A percentile compares a stretch with the other conserved stretches of the same genome.
Evolutionary conservation across 228 moss, liverwort and hornwort species (phyloP).

Genomic region (Sphagnum magellanicum): DNA sequence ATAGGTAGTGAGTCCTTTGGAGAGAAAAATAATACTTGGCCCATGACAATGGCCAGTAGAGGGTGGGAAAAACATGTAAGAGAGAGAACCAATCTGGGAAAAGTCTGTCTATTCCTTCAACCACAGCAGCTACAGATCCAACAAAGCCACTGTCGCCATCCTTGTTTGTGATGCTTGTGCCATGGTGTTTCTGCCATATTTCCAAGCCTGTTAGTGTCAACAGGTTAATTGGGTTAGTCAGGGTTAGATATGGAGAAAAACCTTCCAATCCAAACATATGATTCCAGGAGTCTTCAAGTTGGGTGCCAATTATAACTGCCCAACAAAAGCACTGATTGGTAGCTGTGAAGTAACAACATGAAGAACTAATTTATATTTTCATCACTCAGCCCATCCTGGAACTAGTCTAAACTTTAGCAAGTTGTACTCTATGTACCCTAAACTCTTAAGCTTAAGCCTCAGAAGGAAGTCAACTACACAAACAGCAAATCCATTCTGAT

Average conservation of each 20-base stretch:
- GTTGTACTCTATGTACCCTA: neutral
- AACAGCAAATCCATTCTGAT: neutral
- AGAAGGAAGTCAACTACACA: neutral
- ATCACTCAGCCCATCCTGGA: neutral
- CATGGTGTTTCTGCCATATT: conserved; percentile 60
- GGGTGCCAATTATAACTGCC: neutral
- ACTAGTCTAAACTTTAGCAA: neutral
- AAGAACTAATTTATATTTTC: neutral
- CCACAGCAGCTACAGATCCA: conserved; percentile 32
- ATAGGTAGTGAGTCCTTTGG: too few relatives aligned
- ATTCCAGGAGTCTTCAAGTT: neutral
- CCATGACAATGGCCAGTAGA: conserved; percentile 37
- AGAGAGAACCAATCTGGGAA: conserved; percentile 56
- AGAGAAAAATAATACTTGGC: conserved; percentile 9
- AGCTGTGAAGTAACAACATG: neutral
- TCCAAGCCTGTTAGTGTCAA: conserved; percentile 66
- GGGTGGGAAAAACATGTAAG: conserved; percentile 37
- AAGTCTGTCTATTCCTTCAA: conserved; percentile 19
- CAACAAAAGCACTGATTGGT: neutral
- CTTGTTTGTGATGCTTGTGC: conserved; percentile 20
- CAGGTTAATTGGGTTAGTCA: conserved; percentile 1
- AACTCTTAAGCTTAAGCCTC: neutral
- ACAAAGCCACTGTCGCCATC: conserved; percentile 27
- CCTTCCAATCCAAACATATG: neutral
- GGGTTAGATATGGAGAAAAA: neutral